Evolutionary conservation across 495 filamentous ascomycete species (phyloP).

Genomic region (Penicillium silybi): DNA sequence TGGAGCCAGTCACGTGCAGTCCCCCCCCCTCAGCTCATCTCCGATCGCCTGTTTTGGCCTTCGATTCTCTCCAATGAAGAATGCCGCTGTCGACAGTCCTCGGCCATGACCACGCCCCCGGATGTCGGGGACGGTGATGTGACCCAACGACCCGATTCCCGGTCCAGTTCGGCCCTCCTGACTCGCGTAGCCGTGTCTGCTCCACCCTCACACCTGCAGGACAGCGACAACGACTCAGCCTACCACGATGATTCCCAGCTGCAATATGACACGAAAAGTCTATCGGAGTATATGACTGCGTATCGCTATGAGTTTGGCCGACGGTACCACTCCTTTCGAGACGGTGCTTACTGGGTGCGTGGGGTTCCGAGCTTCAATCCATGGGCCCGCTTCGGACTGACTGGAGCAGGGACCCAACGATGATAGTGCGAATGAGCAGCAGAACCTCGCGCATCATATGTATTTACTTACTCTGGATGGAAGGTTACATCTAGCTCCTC

Average conservation of each 20-base stretch:
- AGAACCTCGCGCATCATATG: constrained; percentile 31
- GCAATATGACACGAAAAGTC: constrained; percentile 17
- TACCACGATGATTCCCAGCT: constrained; percentile 22
- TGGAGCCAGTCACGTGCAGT: too few relatives aligned
- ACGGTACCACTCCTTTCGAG: constrained; percentile 60
- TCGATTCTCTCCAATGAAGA: too few relatives aligned
- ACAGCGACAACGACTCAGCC: constrained; percentile 16
- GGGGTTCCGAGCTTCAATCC: not conserved
- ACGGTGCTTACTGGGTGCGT: constrained; percentile 50
- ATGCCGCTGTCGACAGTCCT: not conserved
- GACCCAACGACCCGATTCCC: not conserved
- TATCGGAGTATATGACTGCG: constrained; percentile 22
- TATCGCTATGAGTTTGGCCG: constrained; percentile 56
- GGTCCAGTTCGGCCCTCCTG: not conserved
- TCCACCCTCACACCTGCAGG: constrained; percentile 1
- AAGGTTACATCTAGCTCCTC: constrained; percentile 44
- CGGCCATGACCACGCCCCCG: constrained; percentile 7
- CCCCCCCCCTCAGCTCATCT: not conserved
- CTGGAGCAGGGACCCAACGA: constrained; percentile 24
- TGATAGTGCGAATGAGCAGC: constrained; percentile 24
- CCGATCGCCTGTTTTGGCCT: not conserved
- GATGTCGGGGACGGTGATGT: constrained; percentile 3
- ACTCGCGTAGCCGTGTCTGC: not conserved
- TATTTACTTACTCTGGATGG: constrained; percentile 39
- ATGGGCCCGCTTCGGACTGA: not conserved